Evolutionary conservation across 305 asterid genomes (phyloP), one percentile per base, ranked within the genome.

Genomic region (Fraxinus dipetala): DNA sequence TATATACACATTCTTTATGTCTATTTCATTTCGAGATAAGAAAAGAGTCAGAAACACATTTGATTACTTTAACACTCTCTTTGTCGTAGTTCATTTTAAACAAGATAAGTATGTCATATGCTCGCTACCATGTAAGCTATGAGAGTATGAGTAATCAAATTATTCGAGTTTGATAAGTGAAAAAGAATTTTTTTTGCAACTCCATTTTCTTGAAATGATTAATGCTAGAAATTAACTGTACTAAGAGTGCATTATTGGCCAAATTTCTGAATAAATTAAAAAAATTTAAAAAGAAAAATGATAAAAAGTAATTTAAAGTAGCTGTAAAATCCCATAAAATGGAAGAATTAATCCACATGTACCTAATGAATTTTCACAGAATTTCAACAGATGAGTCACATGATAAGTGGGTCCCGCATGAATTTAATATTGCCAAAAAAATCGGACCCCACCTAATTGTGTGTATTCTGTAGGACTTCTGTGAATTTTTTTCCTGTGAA

Each of bases 281-380:
- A 36, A 4, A 36, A 36, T 2, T 31, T 31, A 31, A 82, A 86
- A 36, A 40, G 30, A 82, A 67, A 74, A 48, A 11, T 2, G 26
- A 54, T 24, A 81, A 51, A 31, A 84, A 80, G 86, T 69, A 82
- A 84, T 79, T 36, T 6, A 81, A 85, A 79, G 78, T 63, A 72
- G 78, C 78, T 81, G 87, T 80, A 86, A 80, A 86, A 86, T 72
- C 82, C 78, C 77, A 65, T 65, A 73, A 86, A 81, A 79, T 56
- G 43, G 43, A 36, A 83, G 32, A 30, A 30, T 30, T 30, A 30
- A 30, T 30, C 32, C 32, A 30, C 2, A 30, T 30, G 32, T 30
- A 30, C 32, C 2, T 2, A 30, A 30, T 30, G 32, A 30, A 30
- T 30, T 30, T 30, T 30, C 32, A 30, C 32, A 30, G 32, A 30